Base-by-base conservation (phyloP, 495 filamentous ascomycete genomes). In the Penicillium coprophilum region DNA sequence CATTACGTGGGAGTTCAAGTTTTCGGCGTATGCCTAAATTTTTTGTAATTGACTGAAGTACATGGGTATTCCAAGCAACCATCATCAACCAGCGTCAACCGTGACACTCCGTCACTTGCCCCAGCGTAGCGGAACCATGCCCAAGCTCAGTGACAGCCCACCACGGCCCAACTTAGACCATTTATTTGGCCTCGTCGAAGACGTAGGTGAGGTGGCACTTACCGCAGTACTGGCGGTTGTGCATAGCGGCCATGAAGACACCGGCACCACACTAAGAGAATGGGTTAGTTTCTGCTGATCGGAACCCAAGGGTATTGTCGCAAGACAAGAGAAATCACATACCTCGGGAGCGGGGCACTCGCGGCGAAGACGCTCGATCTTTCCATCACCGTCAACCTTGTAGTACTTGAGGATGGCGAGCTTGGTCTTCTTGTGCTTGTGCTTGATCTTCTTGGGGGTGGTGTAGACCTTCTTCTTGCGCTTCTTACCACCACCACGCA, bases 361-460 rank as follows among this genome's bases (percentile, higher is more conserved):
- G 77, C 94, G 84, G 71, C 94, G 86, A 50, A 98, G 88, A 78
- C 95, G 95, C 90, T 98, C 94, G 69, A 98, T 97, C 89, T 97
- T 98, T 77, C 94, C 94, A 75, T 98, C 94, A 68, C 87, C 88
- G 74, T 97, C 95, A 65, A 98, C 94, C 87, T 98, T 98, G 89
- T 97, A 98, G 90, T 97, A 98, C 87, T 98, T 98, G 71, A 98
- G 92, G 67, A 98, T 91, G 64, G 94, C 95, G 70, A 98, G 84
- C 87, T 98, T 98, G 84, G 89, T 96, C 92, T 90, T 91, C 89
- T 97, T 97, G 82, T 92, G 87, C 90, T 97, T 98, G 83, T 98
- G 94, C 92, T 98, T 98, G 88, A 98, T 98, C 89, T 98, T 98
- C 92, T 98, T 98, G 73, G 94, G 94, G 67, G 95, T 98, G 71